These are phyloP conservation scores for Gynochthodes officinalis DNA, from an alignment of 257 asterid genomes.

Conservation along the genomic window DNA sequence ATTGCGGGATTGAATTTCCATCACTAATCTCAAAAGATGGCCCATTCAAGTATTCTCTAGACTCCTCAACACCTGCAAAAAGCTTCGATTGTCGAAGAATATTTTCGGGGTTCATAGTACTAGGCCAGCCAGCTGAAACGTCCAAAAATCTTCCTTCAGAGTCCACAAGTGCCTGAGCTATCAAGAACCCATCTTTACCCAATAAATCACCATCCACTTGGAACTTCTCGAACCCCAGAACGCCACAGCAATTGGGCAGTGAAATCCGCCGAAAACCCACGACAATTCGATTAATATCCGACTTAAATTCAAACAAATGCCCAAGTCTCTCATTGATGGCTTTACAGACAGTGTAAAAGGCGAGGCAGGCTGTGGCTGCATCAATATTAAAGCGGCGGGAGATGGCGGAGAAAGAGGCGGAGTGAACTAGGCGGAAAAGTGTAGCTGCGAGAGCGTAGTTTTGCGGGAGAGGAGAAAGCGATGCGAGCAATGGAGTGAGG, in stretches of 20 bases:
- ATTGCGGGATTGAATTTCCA: slow-evolving; percentile 62
- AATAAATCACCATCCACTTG: slow-evolving; percentile 39
- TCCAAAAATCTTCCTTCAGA: slow-evolving; percentile 93
- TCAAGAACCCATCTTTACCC: slow-evolving; percentile 41
- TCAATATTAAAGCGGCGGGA: slow-evolving; percentile 63
- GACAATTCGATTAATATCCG: slow-evolving; percentile 62
- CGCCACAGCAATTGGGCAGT: slow-evolving; percentile 85
- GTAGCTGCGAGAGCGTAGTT: slow-evolving; percentile 65
- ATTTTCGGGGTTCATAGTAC: slow-evolving; percentile 39
- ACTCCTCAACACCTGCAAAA: slow-evolving; percentile 53
- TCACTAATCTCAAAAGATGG: slow-evolving; percentile 51
- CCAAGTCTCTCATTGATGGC: slow-evolving; percentile 70
- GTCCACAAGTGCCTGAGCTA: slow-evolving; percentile 88
- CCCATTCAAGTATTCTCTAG: slow-evolving; percentile 63
- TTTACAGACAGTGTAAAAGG: slow-evolving; percentile 67
- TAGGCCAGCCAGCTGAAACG: slow-evolving; percentile 94
- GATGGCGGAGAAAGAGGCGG: slow-evolving; percentile 59
- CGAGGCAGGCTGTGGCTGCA: slow-evolving; percentile 58
- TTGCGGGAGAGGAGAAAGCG: slow-evolving; percentile 54
- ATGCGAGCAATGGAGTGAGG: slow-evolving; percentile 55
- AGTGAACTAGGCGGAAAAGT: slow-evolving; percentile 66
- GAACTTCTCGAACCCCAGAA: slow-evolving; percentile 69
- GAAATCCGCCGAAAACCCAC: slow-evolving; percentile 94
- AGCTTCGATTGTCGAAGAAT: slow-evolving; percentile 62
- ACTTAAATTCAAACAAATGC: slow-evolving; percentile 73